Evolutionary conservation across 306 rosid genomes (phyloP).

Genomic region (Erythrophleum fordii): DNA sequence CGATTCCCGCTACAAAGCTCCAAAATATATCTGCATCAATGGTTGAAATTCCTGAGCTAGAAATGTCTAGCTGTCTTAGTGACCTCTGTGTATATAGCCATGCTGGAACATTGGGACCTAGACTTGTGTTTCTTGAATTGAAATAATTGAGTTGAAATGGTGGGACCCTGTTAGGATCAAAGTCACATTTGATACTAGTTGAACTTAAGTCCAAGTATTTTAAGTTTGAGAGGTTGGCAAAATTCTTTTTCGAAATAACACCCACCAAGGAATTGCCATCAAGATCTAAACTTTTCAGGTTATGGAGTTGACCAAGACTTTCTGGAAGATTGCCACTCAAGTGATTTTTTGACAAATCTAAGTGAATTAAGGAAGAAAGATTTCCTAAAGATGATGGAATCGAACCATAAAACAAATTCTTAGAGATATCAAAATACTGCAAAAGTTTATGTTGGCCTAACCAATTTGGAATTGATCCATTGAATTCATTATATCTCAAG

Average conservation of each 20-base stretch:
- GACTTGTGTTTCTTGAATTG: neutral
- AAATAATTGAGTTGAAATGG: slow-evolving; percentile 34
- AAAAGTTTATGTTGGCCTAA: slow-evolving; percentile 35
- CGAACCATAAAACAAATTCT: slow-evolving; percentile 38
- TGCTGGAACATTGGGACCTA: slow-evolving; percentile 42
- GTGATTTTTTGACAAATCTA: neutral
- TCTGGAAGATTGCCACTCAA: slow-evolving; percentile 33
- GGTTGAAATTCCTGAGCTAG: neutral
- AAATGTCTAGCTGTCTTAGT: neutral
- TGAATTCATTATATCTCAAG: slow-evolving; percentile 18
- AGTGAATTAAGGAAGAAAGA: slow-evolving; percentile 31
- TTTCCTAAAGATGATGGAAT: slow-evolving; percentile 47
- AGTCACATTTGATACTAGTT: neutral
- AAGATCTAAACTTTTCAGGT: neutral
- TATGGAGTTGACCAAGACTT: slow-evolving; percentile 30
- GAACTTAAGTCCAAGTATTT: neutral
- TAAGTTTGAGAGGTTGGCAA: slow-evolving; percentile 20
- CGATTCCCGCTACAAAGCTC: neutral
- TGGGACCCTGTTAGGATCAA: slow-evolving; percentile 35
- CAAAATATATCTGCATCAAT: slow-evolving; percentile 10
- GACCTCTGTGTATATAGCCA: slow-evolving; percentile 37
- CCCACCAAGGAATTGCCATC: slow-evolving; percentile 27
- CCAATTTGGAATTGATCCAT: slow-evolving; percentile 26
- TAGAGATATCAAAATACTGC: slow-evolving; percentile 18
- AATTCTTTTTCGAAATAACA: slow-evolving; percentile 1